Evolutionary conservation across 2,329 filamentous ascomycete genomes (phyloP), one percentile per base, ranked within the genome.

Genomic region (Sporothrix protearum): DNA sequence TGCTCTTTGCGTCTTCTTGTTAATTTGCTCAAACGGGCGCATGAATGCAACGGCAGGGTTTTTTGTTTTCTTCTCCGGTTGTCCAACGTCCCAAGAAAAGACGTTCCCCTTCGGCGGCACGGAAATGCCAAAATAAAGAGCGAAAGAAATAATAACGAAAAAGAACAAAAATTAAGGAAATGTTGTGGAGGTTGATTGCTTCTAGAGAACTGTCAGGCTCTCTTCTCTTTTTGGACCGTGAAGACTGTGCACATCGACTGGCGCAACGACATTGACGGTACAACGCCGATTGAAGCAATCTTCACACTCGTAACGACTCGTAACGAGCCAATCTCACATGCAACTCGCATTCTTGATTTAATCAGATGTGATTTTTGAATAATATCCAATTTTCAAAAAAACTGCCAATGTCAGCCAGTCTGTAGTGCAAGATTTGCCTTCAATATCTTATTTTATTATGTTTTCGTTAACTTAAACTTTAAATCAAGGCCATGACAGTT

Each of bases 11-110:
- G 19, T 22, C 8, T 16, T 66, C 22, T 33, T 33, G 14, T 67
- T 67, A 76, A 76, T 66, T 74, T 76, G 75, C 75, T 76, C 75
- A 76, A 76, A 76, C 71, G 71, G 67, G 59, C 75, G 67, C 75
- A 74, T n/a, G 36, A 51, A 68, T 61, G 53, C 57, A 55, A 71
- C 64, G 10, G 70, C 47, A 45, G 22, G 28, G 10, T 59, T 25
- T 14, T 25, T 39, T 25, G 10, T 28, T 10, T 9, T 42, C 9
- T 42, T 42, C 51, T n/a, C n/a, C n/a, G n/a, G n/a, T n/a, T n/a
- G n/a, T n/a, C 53, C 53, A 61, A 39, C 8, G 33, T 36, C 3
- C 33, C 33, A 28, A 25, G 28, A 22, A 53, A 25, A 12, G 9
- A 2, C 49, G n/a, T 53, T 53, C 49, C 22, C 22, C 49, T 22